Percentiles rank a stretch among this genome's conserved stretches.
Conservation (phyloP, 352 stramenopile genomes). For the Globisporangium paroecandrum region DNA sequence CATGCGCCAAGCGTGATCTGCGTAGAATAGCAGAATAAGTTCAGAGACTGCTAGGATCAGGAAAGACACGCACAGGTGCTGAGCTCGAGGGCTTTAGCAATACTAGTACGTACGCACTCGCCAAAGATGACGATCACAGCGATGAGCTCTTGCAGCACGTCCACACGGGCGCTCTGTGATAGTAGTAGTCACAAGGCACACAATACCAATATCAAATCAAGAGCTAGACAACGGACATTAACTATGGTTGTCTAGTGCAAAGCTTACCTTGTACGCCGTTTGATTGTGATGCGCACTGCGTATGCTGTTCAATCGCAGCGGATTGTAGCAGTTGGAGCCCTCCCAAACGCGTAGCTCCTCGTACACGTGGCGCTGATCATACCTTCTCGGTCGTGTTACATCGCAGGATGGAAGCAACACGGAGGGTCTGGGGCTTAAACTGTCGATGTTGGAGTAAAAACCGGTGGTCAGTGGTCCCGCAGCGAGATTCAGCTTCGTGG, state of each 20-base stretch:
- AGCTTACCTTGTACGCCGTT: not conserved
- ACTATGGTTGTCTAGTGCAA: too few relatives aligned
- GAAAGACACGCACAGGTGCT: not conserved
- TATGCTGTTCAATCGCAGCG: not conserved
- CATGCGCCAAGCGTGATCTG: constrained; percentile 2
- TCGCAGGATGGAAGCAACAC: not conserved
- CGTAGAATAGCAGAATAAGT: not conserved
- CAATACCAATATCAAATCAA: not conserved
- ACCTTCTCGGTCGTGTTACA: not conserved
- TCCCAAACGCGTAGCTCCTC: constrained; percentile 5
- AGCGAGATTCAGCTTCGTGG: not conserved
- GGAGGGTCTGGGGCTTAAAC: not conserved
- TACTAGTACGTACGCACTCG: constrained; percentile 25
- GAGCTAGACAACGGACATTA: too few relatives aligned
- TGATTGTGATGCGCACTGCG: not conserved
- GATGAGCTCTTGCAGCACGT: constrained; percentile 7
- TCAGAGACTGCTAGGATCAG: not conserved
- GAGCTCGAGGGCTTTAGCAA: not conserved
- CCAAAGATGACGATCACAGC: constrained; percentile 13
- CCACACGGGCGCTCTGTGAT: not conserved
- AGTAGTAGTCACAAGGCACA: not conserved
- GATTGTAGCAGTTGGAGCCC: constrained; percentile 4
- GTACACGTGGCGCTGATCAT: constrained; percentile 1
- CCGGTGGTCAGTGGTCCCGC: not conserved
- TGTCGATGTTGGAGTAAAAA: not conserved